A percentile compares a stretch with the other conserved stretches of the same genome.
These are phyloP conservation scores for Ciborinia camelliae DNA, from an alignment of 2,329 filamentous ascomycete genomes.

Conservation along the genomic window DNA sequence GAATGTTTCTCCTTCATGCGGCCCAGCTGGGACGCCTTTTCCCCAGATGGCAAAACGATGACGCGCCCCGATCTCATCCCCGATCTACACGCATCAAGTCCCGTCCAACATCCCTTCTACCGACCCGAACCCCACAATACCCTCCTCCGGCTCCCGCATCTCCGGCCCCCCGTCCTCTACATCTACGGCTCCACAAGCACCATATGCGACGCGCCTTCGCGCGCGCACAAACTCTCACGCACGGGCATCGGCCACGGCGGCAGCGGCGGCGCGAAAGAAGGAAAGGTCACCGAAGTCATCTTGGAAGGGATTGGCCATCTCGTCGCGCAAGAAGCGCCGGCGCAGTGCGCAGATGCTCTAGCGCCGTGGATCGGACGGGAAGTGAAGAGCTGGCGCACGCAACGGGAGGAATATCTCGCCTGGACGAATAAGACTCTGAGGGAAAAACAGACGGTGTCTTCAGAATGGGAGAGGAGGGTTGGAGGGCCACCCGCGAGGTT, in stretches of 20 bases:
- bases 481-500: conserved; percentile 24
- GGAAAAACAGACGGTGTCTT: conserved; percentile 56
- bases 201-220: conserved; percentile 50
- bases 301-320: conserved; percentile 70
- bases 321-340: conserved; percentile 76
- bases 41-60: conserved; percentile 37
- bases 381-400: conserved; percentile 52
- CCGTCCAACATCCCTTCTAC: conserved; percentile 55
- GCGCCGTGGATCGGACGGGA: conserved; percentile 57
- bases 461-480: conserved; percentile 47
- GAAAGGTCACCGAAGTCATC: conserved; percentile 63
- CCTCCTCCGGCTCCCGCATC: conserved; percentile 52
- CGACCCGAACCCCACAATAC: conserved; percentile 59
- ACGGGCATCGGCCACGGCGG: conserved; percentile 67
- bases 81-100: conserved; percentile 8
- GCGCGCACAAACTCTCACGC: conserved; percentile 56
- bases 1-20: conserved; percentile 78
- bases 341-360: conserved; percentile 59
- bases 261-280: conserved; percentile 60
- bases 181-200: conserved; percentile 61
- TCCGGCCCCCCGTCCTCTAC: conserved; percentile 66
- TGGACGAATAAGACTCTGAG: conserved; percentile 51
- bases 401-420: conserved; percentile 54
- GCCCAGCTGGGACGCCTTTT: conserved; percentile 48
- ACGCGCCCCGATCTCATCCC: conserved; percentile 24